A percentile compares a stretch with the other conserved stretches of the same genome.
phyloP scores from a whole-genome alignment of 2,329 filamentous ascomycete species.

The Neofusicoccum sp. region DNA sequence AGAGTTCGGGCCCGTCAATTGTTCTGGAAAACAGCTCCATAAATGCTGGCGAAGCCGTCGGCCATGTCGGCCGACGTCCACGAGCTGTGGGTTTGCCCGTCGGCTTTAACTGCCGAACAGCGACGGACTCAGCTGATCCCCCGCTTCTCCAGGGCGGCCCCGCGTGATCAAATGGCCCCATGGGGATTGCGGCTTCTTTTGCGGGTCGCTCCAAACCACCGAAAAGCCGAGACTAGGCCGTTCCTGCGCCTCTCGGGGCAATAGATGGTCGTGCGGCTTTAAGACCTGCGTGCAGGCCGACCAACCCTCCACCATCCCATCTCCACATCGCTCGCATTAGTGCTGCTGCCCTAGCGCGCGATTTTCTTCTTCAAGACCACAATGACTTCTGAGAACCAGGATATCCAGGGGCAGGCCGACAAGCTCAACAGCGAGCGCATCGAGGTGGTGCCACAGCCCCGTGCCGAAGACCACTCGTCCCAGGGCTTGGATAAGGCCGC shows the following conservation, averaged over 20 bases:
- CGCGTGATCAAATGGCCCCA: neutral
- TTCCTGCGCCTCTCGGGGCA: neutral
- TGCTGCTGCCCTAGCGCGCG: neutral
- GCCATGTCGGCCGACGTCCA: neutral
- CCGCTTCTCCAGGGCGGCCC: slow-evolving; percentile 1
- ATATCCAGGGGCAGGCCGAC: neutral
- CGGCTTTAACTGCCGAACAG: neutral
- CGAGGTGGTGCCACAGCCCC: neutral
- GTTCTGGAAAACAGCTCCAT: neutral
- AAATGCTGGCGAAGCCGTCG: neutral
- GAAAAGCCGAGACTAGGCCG: neutral
- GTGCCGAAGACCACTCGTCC: neutral
- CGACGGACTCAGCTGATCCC: neutral
- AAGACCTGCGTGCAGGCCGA: neutral
- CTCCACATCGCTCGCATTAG: slow-evolving; percentile 1
- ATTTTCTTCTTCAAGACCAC: neutral
- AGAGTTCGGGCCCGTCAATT: neutral
- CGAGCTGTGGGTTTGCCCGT: neutral
- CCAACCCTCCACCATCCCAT: neutral
- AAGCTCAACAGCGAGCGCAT: neutral
- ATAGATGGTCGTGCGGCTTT: neutral
- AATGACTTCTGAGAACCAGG: neutral
- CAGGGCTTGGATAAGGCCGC: slow-evolving; percentile 48
- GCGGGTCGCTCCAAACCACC: slow-evolving; percentile 2
- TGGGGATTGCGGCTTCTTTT: neutral